phyloP scores from a whole-genome alignment of 225 moss, liverwort and hornwort species.

The Ulota crispa region DNA sequence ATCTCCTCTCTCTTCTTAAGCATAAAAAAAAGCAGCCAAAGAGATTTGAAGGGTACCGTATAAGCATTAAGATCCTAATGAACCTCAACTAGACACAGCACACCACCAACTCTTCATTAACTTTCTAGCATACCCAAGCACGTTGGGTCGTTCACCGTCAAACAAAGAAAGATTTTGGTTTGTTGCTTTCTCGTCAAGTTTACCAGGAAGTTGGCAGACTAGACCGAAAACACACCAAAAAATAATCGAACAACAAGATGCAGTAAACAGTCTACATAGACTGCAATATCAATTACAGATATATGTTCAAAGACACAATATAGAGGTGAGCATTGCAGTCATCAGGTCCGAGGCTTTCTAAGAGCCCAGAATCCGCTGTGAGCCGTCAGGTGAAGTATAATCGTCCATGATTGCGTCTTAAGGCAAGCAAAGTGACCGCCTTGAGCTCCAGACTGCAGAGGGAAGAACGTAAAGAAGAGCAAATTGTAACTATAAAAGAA shows the following conservation, averaged over 20 bases:
- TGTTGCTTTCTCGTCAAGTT: not conserved
- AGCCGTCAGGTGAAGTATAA: not conserved
- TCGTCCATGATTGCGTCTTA: not conserved
- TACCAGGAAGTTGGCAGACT: not conserved
- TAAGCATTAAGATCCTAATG: not conserved
- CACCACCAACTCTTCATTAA: not conserved
- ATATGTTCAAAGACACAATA: not conserved
- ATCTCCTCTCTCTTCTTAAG: conserved; percentile 1
- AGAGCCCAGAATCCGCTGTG: not conserved
- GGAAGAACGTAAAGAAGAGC: not conserved
- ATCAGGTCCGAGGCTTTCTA: not conserved
- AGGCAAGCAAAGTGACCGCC: not conserved
- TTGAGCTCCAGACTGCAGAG: not conserved
- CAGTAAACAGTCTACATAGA: not conserved
- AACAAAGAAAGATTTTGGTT: not conserved
- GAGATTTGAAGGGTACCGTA: not conserved
- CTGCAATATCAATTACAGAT: not conserved
- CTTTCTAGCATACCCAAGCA: not conserved
- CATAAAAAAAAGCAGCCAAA: conserved; percentile 1
- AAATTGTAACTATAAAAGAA: not conserved
- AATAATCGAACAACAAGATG: not conserved
- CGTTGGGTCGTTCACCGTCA: not conserved
- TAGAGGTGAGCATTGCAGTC: not conserved
- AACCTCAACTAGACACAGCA: not conserved
- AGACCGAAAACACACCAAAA: not conserved